phyloP scores from a whole-genome alignment of 768 basidiomycete genomes.

The Arthromyces matolae region DNA sequence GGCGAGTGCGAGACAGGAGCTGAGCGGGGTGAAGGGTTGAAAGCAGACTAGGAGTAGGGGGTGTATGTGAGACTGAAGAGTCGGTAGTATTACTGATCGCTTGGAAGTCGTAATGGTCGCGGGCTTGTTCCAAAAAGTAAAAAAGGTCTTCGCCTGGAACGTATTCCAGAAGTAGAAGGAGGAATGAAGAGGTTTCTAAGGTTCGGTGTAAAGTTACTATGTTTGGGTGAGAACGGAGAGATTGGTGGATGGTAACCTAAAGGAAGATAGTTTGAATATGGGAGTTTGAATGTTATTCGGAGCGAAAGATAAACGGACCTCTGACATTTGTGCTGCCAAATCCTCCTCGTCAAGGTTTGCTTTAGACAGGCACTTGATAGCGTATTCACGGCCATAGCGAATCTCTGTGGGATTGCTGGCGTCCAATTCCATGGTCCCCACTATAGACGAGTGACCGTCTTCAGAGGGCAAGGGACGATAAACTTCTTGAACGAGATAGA shows the following conservation, averaged over 20 bases:
- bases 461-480: constrained; percentile 46
- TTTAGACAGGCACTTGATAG: constrained; percentile 96
- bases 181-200: constrained; percentile 85
- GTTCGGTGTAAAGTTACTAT: constrained; percentile 95
- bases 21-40: constrained; percentile 76
- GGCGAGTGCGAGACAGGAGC: constrained; percentile 80
- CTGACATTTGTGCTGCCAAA: constrained; percentile 84
- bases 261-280: constrained; percentile 13
- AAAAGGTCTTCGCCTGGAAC: constrained; percentile 97
- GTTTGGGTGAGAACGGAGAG: constrained; percentile 83
- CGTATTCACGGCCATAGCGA: constrained; percentile 76
- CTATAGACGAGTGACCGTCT: constrained; percentile 53
- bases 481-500: constrained; percentile 85
- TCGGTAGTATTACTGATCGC: constrained; percentile 35
- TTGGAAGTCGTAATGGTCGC: constrained; percentile 74
- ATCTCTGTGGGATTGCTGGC: constrained; percentile 34
- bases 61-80: constrained; percentile 58
- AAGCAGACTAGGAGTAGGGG: constrained; percentile 91
- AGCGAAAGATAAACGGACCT: constrained; percentile 45
- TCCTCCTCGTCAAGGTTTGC: constrained; percentile 88
- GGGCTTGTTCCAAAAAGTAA: constrained; percentile 96
- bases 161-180: constrained; percentile 91
- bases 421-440: constrained; percentile 55
- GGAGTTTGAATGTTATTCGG: constrained; percentile 5
- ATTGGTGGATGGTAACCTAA: constrained; percentile 92